Evolutionary conservation across 2,329 filamentous ascomycete species (phyloP).

Genomic region (Cladophialophora immunda): DNA sequence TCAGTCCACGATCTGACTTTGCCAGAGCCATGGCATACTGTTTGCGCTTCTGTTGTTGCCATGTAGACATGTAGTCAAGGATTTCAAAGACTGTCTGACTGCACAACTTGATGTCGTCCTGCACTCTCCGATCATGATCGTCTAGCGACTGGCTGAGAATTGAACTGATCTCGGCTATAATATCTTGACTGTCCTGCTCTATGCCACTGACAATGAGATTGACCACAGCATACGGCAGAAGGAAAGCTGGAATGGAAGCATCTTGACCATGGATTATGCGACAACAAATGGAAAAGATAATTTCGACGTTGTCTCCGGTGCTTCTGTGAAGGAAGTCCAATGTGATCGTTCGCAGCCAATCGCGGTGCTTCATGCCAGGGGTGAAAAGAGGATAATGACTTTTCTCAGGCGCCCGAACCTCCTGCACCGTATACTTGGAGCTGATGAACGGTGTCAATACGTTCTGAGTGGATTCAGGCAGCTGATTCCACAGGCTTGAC

Average conservation of each 20-base stretch:
- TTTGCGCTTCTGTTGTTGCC: constrained; percentile 81
- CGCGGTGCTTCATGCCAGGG: constrained; percentile 68
- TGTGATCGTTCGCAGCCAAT: constrained; percentile 83
- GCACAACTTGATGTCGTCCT: constrained; percentile 81
- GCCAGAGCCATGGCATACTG: constrained; percentile 37
- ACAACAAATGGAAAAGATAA: constrained; percentile 82
- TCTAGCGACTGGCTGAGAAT: constrained; percentile 74
- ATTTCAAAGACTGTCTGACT: constrained; percentile 93
- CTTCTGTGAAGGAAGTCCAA: constrained; percentile 82
- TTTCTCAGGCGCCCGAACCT: constrained; percentile 48
- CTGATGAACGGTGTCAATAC: constrained; percentile 87
- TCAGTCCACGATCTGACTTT: constrained; percentile 34
- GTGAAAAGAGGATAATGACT: constrained; percentile 81
- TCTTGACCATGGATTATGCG: constrained; percentile 87
- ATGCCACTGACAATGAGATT: constrained; percentile 81
- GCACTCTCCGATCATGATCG: constrained; percentile 63
- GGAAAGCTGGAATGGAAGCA: constrained; percentile 82
- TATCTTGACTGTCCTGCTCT: constrained; percentile 66
- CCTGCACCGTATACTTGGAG: constrained; percentile 79
- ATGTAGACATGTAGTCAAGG: constrained; percentile 89
- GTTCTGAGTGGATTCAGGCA: constrained; percentile 80
- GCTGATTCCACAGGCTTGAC: constrained; percentile 67
- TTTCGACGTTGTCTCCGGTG: constrained; percentile 75
- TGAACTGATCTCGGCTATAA: constrained; percentile 76
- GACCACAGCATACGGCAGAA: constrained; percentile 85